Base-by-base conservation (phyloP, 2,329 filamentous ascomycete genomes). In the Cercospora sesami region DNA sequence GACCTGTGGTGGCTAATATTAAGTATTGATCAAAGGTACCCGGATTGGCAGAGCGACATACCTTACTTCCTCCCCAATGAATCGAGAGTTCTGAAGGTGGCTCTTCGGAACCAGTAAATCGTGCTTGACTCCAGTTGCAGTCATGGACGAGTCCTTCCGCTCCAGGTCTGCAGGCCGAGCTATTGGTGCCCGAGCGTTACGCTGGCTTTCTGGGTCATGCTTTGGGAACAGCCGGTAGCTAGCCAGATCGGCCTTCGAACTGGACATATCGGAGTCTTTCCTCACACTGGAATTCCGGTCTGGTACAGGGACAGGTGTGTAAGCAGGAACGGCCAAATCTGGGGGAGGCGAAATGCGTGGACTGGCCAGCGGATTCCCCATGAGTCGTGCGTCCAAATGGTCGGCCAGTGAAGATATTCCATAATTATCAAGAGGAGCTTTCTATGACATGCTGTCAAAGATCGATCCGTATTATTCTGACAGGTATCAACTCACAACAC, bases 281-380 rank as follows among this genome's bases (percentile, higher is more conserved):
- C 42, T 48, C 7, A 59, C 65, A n/a, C 69, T 71, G 10, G 69
- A 69, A n/a, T 57, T 51, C n/a, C 69, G 23, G 21, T 53, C 48
- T 23, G 69, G 69, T 5, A 71, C 66, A 10, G 69, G 69, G 57
- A 71, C 59, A 5, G 69, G 69, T 16, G 69, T 71, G 31, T 71
- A 71, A 14, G 67, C 57, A 21, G 69, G 69, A 16, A 57, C 63
- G 10, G 61, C 30, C 12, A 45, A 45, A 10, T 23, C 61, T 31
- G 67, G 55, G 1, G 58, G 53, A 23, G 51, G 39, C 8, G 62
- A 36, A 30, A 64, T 26, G n/a, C 42, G 45, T 14, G 36, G 53
- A 53, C 28, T 18, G n/a, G 30, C 42, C 55, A 64, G 31, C 18
- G 53, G 42, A 30, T 67, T 53, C 7, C 39, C 31, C 42, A 61